Percentiles rank a stretch among this genome's conserved stretches.
Evolutionary conservation across 306 rosid species (phyloP).

Genomic region (Senna siamea): DNA sequence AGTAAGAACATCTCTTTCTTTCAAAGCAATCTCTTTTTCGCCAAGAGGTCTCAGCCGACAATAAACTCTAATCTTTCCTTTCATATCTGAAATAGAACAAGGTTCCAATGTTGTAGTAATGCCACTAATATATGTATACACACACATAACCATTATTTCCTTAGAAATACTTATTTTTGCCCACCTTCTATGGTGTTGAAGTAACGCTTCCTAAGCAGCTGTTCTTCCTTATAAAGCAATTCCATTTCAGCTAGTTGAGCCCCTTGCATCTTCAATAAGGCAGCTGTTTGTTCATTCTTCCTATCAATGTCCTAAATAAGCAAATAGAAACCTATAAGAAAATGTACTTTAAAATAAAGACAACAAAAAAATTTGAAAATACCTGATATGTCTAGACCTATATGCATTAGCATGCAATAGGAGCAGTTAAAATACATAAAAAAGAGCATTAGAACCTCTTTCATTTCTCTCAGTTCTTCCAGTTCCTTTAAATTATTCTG

Average conservation of each 20-base stretch:
- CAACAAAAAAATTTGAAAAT: constrained; percentile 12
- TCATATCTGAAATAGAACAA: constrained; percentile 72
- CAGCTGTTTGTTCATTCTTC: constrained; percentile 90
- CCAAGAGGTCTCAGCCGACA: constrained; percentile 81
- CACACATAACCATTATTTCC: neutral
- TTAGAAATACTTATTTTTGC: neutral
- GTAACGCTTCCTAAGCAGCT: constrained; percentile 83
- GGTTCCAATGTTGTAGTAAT: constrained; percentile 9
- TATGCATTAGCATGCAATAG: constrained; percentile 6
- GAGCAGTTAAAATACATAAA: constrained; percentile 9
- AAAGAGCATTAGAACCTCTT: constrained; percentile 63
- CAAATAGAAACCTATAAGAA: constrained; percentile 26
- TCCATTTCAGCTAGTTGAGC: constrained; percentile 88
- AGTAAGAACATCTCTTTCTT: constrained; percentile 54
- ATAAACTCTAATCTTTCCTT: constrained; percentile 91
- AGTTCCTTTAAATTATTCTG: constrained; percentile 75
- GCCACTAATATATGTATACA: constrained; percentile 32
- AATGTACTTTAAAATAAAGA: neutral
- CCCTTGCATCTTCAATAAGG: constrained; percentile 88
- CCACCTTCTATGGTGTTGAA: constrained; percentile 90
- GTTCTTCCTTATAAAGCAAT: constrained; percentile 85
- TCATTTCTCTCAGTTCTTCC: constrained; percentile 93
- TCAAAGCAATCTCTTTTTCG: constrained; percentile 67
- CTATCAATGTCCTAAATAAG: constrained; percentile 86
- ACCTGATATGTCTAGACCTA: constrained; percentile 13